Evolutionary conservation across 208 protist genomes (phyloP).

Genomic region (Balamuthia mandrillaris): DNA sequence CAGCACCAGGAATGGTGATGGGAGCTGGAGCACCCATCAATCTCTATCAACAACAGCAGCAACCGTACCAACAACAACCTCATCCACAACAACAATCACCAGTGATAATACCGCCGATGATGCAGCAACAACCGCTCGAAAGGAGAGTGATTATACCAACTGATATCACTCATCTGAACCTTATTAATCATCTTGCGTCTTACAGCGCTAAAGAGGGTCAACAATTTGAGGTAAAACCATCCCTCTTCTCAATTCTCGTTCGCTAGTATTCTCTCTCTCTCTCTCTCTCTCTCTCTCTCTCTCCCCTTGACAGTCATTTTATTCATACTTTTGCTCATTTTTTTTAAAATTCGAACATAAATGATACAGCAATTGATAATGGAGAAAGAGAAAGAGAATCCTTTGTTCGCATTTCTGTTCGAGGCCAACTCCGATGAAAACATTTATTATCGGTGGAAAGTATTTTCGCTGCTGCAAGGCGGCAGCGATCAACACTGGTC

Average conservation of each 20-base stretch:
- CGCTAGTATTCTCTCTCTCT: background rate
- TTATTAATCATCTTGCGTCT: constrained; percentile 43
- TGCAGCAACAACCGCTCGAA: too few species aligned
- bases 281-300: background rate
- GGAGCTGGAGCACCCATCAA: too few species aligned
- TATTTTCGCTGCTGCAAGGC: constrained; percentile 48
- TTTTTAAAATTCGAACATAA: too few species aligned
- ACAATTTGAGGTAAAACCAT: constrained; percentile 39
- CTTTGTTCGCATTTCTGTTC: constrained; percentile 55
- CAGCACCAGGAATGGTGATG: too few species aligned
- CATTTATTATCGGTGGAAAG: constrained; percentile 63
- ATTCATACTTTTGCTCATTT: too few species aligned
- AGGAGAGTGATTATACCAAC: background rate
- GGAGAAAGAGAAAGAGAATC: constrained; percentile 49
- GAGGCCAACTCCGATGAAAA: constrained; percentile 30
- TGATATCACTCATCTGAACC: background rate
- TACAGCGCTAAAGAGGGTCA: constrained; percentile 45
- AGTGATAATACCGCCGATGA: background rate
- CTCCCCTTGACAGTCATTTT: too few species aligned
- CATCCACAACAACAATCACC: background rate
- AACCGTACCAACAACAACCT: background rate
- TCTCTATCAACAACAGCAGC: too few species aligned
- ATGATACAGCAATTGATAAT: constrained; percentile 41
- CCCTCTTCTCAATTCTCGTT: background rate
- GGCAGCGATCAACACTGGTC: constrained; percentile 41